A percentile compares a stretch with the other conserved stretches of the same genome.
Evolutionary conservation across 805 yeast genomes (phyloP).

Genomic region (Zygosaccharomyces bailii): DNA sequence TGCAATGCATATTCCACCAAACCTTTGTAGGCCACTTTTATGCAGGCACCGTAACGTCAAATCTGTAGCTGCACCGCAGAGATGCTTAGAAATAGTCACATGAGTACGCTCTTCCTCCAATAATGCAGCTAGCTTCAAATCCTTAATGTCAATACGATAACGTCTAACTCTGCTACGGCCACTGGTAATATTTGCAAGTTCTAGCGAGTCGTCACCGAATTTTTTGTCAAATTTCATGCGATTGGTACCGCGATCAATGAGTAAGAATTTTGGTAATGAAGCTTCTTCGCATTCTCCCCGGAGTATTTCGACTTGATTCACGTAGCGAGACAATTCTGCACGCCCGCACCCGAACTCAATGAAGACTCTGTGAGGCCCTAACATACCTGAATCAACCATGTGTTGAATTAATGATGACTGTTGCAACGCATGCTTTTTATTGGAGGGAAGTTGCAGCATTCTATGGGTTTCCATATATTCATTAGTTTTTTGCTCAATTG

Average conservation of each 20-base stretch:
- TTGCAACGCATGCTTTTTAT: slow-evolving; percentile 75
- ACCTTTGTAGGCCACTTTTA: slow-evolving; percentile 35
- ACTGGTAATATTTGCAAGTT: slow-evolving; percentile 7
- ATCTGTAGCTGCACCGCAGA: slow-evolving; percentile 95
- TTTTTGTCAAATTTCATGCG: slow-evolving; percentile 76
- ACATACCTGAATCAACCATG: slow-evolving; percentile 38
- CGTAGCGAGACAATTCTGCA: slow-evolving; percentile 73
- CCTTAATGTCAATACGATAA: slow-evolving; percentile 72
- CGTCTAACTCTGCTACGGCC: slow-evolving; percentile 29
- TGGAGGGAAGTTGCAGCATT: slow-evolving; percentile 44
- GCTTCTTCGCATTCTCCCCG: slow-evolving; percentile 20
- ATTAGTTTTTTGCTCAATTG: slow-evolving; percentile 27
- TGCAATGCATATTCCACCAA: slow-evolving; percentile 70
- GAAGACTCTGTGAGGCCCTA: slow-evolving; percentile 35
- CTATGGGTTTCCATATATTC: slow-evolving; percentile 40
- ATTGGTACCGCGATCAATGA: slow-evolving; percentile 74
- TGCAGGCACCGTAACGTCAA: slow-evolving; percentile 65
- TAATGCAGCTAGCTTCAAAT: slow-evolving; percentile 51
- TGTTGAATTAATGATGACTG: slow-evolving; percentile 79
- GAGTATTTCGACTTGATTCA: slow-evolving; percentile 33
- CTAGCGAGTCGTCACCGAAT: slow-evolving; percentile 48
- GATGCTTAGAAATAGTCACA: slow-evolving; percentile 78
- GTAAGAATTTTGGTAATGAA: slow-evolving; percentile 42
- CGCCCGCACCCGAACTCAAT: slow-evolving; percentile 91
- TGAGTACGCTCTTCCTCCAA: slow-evolving; percentile 24